phyloP scores from a whole-genome alignment of 2,329 filamentous ascomycete genomes.

The Diaporthe sp. region DNA sequence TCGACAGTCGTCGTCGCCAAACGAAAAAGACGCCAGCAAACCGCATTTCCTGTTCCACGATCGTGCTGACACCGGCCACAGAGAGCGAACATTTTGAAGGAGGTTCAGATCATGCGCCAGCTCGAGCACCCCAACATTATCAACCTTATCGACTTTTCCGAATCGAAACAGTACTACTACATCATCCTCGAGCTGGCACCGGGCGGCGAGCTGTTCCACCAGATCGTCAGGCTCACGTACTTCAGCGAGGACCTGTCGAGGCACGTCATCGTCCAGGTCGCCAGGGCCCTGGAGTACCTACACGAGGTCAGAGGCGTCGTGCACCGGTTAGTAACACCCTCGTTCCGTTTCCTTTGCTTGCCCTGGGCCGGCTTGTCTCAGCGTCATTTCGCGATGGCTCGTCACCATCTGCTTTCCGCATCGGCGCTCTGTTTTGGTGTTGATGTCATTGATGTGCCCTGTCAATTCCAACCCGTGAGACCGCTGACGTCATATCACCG shows the following conservation, averaged over 20 bases:
- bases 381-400: background rate
- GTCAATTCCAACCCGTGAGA: constrained; percentile 33
- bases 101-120: constrained; percentile 98
- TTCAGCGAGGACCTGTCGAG: constrained; percentile 96
- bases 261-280: constrained; percentile 95
- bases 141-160: constrained; percentile 92
- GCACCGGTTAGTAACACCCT: constrained; percentile 80
- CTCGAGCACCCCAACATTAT: constrained; percentile 97
- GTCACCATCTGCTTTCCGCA: background rate
- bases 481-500: constrained; percentile 50
- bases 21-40: background rate
- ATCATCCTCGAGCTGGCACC: constrained; percentile 96
- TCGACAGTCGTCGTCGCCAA: background rate
- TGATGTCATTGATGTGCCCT: constrained; percentile 37
- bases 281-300: constrained; percentile 92
- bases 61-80: constrained; percentile 59
- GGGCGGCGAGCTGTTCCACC: constrained; percentile 97
- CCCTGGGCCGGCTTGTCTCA: background rate
- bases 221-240: constrained; percentile 97
- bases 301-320: constrained; percentile 97
- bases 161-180: constrained; percentile 96
- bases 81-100: constrained; percentile 98
- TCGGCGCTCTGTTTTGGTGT: background rate
- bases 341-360: background rate
- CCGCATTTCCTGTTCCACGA: background rate